These are phyloP conservation scores for Lojkania enalia DNA, from an alignment of 2,329 filamentous ascomycete genomes.

Conservation along the genomic window DNA sequence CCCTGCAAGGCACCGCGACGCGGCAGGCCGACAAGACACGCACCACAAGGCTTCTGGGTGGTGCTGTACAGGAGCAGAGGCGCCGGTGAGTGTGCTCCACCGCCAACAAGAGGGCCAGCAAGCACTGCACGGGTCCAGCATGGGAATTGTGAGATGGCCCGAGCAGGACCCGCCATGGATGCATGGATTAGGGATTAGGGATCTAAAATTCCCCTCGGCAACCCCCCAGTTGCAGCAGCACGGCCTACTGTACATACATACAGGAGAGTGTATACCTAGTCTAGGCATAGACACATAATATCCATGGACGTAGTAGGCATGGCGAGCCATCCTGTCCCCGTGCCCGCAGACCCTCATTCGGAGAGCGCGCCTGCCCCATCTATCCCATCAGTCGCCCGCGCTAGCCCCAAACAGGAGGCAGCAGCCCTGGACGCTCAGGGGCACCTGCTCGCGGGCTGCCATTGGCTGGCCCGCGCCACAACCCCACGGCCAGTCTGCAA, in stretches of 20 bases:
- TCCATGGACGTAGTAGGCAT: too few relatives aligned
- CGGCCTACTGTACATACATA: too few relatives aligned
- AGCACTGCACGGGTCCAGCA: too few relatives aligned
- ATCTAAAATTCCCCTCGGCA: background rate
- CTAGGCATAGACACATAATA: too few relatives aligned
- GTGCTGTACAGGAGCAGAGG: background rate
- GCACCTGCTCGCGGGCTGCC: background rate
- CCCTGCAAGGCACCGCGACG: conserved; percentile 9
- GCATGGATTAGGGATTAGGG: too few relatives aligned
- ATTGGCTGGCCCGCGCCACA: background rate
- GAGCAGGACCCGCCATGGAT: too few relatives aligned
- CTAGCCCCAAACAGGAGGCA: background rate
- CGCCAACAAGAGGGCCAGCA: too few relatives aligned
- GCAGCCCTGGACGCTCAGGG: background rate
- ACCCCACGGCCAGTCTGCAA: background rate
- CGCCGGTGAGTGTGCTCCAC: too few relatives aligned
- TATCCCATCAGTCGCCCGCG: conserved; percentile 2
- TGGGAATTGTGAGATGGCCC: too few relatives aligned
- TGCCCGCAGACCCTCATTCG: conserved; percentile 9
- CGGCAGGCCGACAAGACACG: background rate
- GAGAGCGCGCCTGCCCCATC: conserved; percentile 6
- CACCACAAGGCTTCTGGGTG: background rate
- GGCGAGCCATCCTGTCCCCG: too few relatives aligned
- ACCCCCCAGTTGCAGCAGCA: background rate
- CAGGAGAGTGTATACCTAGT: too few relatives aligned